phyloP scores from a whole-genome alignment of 139 green algal species.

The Coccomyxa sp. region DNA sequence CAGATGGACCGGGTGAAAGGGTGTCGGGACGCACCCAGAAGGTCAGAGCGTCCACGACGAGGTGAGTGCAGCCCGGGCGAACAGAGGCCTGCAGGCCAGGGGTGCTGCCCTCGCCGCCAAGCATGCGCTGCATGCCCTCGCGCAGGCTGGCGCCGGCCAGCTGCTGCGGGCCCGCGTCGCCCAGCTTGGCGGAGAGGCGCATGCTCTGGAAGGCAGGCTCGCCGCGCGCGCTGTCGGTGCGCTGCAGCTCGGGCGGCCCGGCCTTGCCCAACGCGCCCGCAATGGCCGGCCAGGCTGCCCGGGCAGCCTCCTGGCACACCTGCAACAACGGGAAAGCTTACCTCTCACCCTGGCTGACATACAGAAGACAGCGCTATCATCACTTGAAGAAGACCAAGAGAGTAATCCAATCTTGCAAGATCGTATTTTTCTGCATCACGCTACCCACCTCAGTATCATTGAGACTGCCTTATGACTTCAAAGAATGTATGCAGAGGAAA shows the following conservation, averaged over 20 bases:
- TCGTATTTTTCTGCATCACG: no score
- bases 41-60: slow-evolving; percentile 4
- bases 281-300: background rate
- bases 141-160: background rate
- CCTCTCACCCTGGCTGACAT: no score
- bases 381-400: no score
- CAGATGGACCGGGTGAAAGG: slow-evolving; percentile 2
- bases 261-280: background rate
- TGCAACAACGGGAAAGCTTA: no score
- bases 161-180: background rate
- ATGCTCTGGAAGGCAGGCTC: background rate
- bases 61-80: slow-evolving; percentile 13
- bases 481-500: no score
- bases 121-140: background rate
- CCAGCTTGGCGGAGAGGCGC: background rate
- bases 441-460: no score
- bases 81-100: background rate
- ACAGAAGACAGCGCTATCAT: no score
- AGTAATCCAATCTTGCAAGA: no score
- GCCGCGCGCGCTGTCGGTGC: background rate
- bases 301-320: no score
- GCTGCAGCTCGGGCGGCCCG: background rate
- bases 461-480: no score
- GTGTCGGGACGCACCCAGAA: background rate
- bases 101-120: background rate